Evolutionary conservation across 495 filamentous ascomycete genomes (phyloP).

Genomic region (Aspergillus homomorphus): DNA sequence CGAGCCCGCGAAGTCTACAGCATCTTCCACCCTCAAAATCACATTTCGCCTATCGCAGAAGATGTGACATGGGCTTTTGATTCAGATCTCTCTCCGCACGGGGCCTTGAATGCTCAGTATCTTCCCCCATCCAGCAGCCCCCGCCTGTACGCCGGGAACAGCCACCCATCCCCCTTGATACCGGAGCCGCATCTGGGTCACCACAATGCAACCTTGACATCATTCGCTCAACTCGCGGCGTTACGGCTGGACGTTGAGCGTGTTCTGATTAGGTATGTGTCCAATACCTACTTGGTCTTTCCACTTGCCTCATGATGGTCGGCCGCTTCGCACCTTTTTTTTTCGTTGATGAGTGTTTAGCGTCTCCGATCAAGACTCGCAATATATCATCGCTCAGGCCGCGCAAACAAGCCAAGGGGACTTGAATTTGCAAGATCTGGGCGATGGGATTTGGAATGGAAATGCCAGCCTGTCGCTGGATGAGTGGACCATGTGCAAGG

Average conservation of each 20-base stretch:
- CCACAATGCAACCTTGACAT: conserved; percentile 55
- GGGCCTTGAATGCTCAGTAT: conserved; percentile 12
- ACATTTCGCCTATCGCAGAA: conserved; percentile 7
- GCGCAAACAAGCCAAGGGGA: conserved; percentile 34
- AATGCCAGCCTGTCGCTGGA: conserved; percentile 38
- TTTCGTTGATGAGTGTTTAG: conserved; percentile 17
- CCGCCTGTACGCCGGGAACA: neutral
- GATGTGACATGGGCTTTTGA: neutral
- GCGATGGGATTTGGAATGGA: conserved; percentile 46
- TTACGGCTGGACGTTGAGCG: conserved; percentile 47
- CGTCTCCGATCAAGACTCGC: conserved; percentile 56
- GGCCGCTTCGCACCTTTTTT: neutral
- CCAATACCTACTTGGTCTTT: conserved; percentile 8
- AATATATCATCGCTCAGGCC: conserved; percentile 57
- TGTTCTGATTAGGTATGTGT: conserved; percentile 37
- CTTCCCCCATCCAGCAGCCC: conserved; percentile 7
- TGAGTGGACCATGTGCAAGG: conserved; percentile 46
- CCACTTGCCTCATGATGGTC: neutral
- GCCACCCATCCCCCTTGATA: conserved; percentile 3
- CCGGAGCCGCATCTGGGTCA: conserved; percentile 27
- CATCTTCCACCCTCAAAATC: conserved; percentile 32
- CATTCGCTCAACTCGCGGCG: conserved; percentile 48
- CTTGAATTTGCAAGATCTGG: conserved; percentile 32
- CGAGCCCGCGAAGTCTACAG: conserved; percentile 47
- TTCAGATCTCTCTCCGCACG: conserved; percentile 1